phyloP scores from a whole-genome alignment of 1,284 basidiomycete genomes.

The Rhodotorula sp. region DNA sequence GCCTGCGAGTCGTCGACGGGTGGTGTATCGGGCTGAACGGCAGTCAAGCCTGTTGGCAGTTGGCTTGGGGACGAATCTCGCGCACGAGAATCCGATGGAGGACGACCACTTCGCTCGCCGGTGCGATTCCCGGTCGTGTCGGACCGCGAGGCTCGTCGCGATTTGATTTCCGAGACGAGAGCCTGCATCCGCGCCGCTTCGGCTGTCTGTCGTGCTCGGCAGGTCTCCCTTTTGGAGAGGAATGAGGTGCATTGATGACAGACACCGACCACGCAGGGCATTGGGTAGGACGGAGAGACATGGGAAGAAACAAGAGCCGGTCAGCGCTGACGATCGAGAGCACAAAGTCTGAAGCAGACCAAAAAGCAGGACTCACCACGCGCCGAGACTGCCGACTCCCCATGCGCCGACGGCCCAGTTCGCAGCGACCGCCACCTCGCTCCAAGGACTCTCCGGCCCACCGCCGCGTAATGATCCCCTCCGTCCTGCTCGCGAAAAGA shows the following conservation, averaged over 20 bases:
- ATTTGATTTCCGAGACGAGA: constrained; percentile 36
- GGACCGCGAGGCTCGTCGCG: constrained; percentile 10
- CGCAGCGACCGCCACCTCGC: constrained; percentile 25
- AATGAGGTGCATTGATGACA: background rate
- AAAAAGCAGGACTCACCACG: constrained; percentile 26
- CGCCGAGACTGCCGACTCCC: constrained; percentile 34
- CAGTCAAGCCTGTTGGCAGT: no score
- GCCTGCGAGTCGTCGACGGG: no score
- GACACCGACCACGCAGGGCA: background rate
- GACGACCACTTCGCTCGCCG: no score
- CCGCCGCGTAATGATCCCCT: constrained; percentile 18
- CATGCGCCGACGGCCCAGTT: constrained; percentile 41
- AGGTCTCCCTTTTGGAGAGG: constrained; percentile 31
- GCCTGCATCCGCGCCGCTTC: constrained; percentile 36
- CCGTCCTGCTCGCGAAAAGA: constrained; percentile 24
- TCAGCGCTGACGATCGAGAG: background rate
- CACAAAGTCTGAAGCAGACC: background rate
- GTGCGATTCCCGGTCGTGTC: background rate
- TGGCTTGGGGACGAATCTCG: no score
- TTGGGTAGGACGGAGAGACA: background rate
- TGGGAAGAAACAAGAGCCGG: background rate
- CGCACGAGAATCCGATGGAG: no score
- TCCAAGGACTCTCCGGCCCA: background rate
- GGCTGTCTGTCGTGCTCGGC: constrained; percentile 33
- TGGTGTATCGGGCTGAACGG: no score